Evolutionary conservation across 2,329 filamentous ascomycete genomes (phyloP).

Genomic region (Fusarium sp.): DNA sequence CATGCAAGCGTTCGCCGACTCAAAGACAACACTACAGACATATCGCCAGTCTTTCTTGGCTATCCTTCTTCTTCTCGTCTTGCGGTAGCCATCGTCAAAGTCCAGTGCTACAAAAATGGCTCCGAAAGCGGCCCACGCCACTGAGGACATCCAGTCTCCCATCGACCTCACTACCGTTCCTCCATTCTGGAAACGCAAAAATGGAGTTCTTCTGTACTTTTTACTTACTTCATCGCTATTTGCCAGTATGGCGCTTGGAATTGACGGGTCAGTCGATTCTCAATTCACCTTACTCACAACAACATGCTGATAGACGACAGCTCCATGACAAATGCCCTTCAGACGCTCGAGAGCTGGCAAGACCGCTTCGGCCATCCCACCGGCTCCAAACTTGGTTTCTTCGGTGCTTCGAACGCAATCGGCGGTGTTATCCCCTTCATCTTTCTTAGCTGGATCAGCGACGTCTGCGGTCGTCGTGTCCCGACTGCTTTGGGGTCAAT

Average conservation of each 20-base stretch:
- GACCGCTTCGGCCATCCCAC: constrained; percentile 55
- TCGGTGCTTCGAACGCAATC: constrained; percentile 57
- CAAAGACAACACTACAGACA: not conserved
- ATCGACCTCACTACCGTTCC: constrained; percentile 51
- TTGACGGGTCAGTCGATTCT: constrained; percentile 54
- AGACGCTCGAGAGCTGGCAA: constrained; percentile 55
- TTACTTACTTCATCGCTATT: constrained; percentile 59
- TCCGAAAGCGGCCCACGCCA: constrained; percentile 51
- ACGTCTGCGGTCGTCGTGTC: constrained; percentile 53
- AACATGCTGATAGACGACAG: not conserved
- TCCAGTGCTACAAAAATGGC: constrained; percentile 46
- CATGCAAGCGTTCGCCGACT: not conserved
- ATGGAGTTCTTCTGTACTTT: constrained; percentile 59
- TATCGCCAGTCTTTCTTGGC: not conserved
- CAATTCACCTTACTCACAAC: rapidly evolving
- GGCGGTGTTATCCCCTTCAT: constrained; percentile 57
- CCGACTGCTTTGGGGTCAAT: constrained; percentile 55
- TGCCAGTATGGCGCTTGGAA: constrained; percentile 58
- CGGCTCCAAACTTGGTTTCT: constrained; percentile 56
- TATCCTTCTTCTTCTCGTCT: not conserved
- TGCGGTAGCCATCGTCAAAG: not conserved
- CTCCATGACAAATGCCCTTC: constrained; percentile 58
- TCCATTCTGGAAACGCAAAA: constrained; percentile 56
- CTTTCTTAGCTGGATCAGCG: constrained; percentile 54
- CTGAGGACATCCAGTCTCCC: constrained; percentile 50